Percentiles rank a stretch among this genome's conserved stretches.
Evolutionary conservation across 2,329 filamentous ascomycete species (phyloP).

Genomic region (Penicillium brevicompactum): DNA sequence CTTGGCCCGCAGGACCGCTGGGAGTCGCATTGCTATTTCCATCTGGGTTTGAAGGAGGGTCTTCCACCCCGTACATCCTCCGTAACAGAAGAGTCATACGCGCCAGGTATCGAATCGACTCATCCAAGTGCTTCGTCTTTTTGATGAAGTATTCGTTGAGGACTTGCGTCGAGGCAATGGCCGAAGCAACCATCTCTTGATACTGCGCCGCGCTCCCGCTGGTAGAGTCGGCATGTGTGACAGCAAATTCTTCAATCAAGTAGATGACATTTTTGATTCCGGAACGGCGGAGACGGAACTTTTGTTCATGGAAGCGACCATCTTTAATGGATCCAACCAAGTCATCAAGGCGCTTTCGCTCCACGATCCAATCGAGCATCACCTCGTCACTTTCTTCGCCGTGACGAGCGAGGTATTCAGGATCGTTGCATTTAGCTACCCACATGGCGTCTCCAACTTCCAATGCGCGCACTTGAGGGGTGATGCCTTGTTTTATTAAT

Average conservation of each 20-base stretch:
- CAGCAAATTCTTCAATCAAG: slow-evolving; percentile 71
- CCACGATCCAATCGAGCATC: slow-evolving; percentile 77
- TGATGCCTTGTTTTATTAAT: slow-evolving; percentile 66
- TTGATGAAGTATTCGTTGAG: slow-evolving; percentile 80
- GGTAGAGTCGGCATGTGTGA: slow-evolving; percentile 56
- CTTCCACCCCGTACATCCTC: slow-evolving; percentile 55
- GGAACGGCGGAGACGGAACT: slow-evolving; percentile 73
- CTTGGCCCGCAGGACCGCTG: slow-evolving; percentile 41
- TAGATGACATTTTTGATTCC: slow-evolving; percentile 78
- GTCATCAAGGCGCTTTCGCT: slow-evolving; percentile 79
- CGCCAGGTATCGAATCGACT: slow-evolving; percentile 74
- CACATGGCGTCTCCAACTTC: slow-evolving; percentile 77
- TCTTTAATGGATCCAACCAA: slow-evolving; percentile 80
- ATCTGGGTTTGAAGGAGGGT: not conserved
- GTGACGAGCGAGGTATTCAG: slow-evolving; percentile 55
- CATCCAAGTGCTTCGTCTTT: slow-evolving; percentile 72
- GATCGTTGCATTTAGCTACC: slow-evolving; percentile 72
- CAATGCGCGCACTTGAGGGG: slow-evolving; percentile 67
- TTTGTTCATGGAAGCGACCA: slow-evolving; percentile 80
- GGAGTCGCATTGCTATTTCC: slow-evolving; percentile 5
- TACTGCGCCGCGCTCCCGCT: slow-evolving; percentile 51
- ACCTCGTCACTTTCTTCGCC: slow-evolving; percentile 66
- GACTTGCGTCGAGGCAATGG: slow-evolving; percentile 75
- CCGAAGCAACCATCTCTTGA: slow-evolving; percentile 69
- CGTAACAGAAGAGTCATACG: slow-evolving; percentile 71